Conservation (phyloP, 2,329 filamentous ascomycete species). For the Graphiopsis chlorocephala region DNA sequence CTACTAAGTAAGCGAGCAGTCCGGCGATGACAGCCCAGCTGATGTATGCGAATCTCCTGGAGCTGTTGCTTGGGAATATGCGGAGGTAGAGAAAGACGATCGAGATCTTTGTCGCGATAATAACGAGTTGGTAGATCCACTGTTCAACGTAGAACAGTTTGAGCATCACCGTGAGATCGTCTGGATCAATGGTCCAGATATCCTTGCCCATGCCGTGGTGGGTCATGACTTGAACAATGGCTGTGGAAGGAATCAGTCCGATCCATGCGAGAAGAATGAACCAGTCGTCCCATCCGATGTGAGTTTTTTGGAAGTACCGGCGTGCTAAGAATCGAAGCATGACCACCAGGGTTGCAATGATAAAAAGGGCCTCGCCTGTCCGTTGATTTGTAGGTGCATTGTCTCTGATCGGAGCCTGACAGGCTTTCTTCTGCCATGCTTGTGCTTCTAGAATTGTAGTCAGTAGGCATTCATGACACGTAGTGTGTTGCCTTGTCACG, state of each 20-base stretch:
- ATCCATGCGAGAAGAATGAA: background rate
- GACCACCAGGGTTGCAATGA: background rate
- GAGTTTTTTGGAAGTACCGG: background rate
- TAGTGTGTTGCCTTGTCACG: background rate
- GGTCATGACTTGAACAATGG: background rate
- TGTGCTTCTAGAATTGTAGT: background rate
- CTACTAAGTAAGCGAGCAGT: background rate
- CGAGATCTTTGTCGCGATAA: background rate
- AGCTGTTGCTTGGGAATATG: background rate
- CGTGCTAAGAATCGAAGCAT: background rate
- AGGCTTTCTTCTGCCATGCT: slow-evolving; percentile 5
- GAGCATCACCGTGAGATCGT: background rate
- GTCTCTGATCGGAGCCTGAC: background rate
- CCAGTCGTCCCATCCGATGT: slow-evolving; percentile 17
- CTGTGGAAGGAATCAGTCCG: background rate
- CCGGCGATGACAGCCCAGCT: background rate
- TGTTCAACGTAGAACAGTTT: background rate
- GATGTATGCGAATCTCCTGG: background rate
- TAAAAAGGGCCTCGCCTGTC: background rate
- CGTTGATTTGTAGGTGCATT: background rate
- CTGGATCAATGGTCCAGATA: background rate
- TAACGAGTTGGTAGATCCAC: slow-evolving; percentile 1
- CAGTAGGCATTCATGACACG: background rate
- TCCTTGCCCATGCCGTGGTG: background rate
- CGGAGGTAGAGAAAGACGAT: background rate